Percentiles rank a stretch among this genome's conserved stretches.
phyloP scores from a whole-genome alignment of 2,329 filamentous ascomycete species.

The Periconia digitata region DNA sequence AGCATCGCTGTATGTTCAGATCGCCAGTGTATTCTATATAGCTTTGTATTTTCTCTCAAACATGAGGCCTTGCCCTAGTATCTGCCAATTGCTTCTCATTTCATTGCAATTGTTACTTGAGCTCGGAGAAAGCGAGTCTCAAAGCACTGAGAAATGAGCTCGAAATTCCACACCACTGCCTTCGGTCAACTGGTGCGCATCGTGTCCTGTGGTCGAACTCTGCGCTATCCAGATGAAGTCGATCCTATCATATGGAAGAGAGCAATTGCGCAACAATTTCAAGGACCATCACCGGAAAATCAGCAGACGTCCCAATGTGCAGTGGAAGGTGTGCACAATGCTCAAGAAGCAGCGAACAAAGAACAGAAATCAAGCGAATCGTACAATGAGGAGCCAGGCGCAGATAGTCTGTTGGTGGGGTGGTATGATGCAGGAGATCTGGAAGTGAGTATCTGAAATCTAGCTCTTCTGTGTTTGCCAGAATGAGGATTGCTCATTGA shows the following conservation, averaged over 20 bases:
- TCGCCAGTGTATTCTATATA: too few species aligned
- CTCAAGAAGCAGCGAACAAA: neutral
- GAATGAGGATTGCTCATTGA: neutral
- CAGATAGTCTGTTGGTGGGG: slow-evolving; percentile 25
- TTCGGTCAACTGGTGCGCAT: slow-evolving; percentile 14
- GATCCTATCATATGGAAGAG: slow-evolving; percentile 8
- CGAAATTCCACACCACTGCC: slow-evolving; percentile 5
- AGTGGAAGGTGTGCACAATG: neutral
- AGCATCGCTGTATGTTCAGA: too few species aligned
- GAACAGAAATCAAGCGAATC: neutral
- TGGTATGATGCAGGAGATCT: slow-evolving; percentile 37
- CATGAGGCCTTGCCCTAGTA: too few species aligned
- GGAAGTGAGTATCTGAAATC: slow-evolving; percentile 4
- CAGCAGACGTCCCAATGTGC: neutral
- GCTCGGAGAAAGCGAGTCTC: neutral
- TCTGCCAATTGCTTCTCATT: too few species aligned
- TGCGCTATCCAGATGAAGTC: slow-evolving; percentile 12
- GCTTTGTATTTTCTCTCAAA: too few species aligned
- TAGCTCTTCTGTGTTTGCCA: neutral
- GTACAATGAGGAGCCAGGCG: neutral
- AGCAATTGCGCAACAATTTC: neutral
- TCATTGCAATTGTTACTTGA: neutral
- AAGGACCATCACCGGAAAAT: neutral
- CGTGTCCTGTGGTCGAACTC: slow-evolving; percentile 4
- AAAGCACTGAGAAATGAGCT: neutral